These are phyloP conservation scores for Crepidotus variabilis DNA, from an alignment of 768 basidiomycete species.

Conservation along the genomic window DNA sequence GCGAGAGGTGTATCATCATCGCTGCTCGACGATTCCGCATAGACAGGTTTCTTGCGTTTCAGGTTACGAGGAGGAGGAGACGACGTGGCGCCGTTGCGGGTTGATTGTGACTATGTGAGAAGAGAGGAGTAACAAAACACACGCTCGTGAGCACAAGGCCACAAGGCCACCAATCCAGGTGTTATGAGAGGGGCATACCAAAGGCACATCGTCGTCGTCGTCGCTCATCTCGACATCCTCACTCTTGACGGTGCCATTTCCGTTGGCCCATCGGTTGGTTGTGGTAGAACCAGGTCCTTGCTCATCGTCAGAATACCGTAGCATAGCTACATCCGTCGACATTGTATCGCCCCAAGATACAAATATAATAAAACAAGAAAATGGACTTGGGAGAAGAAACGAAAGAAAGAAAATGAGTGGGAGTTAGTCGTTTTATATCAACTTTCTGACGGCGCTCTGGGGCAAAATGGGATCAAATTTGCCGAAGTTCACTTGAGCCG, in stretches of 20 bases:
- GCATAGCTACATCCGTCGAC: conserved; percentile 39
- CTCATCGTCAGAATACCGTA: conserved; percentile 56
- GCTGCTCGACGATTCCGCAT: conserved; percentile 59
- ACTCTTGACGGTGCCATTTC: conserved; percentile 37
- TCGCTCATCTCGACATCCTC: conserved; percentile 56
- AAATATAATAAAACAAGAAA: conserved; percentile 8
- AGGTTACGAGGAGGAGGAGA: conserved; percentile 29
- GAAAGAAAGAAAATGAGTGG: conserved; percentile 1
- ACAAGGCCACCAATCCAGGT: neutral
- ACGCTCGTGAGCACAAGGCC: neutral
- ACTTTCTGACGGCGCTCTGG: conserved; percentile 24
- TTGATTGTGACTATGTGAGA: conserved; percentile 49
- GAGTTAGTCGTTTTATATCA: conserved; percentile 10
- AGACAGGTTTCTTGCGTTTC: conserved; percentile 61
- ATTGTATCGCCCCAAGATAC: conserved; percentile 9
- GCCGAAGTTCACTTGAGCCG: conserved; percentile 40
- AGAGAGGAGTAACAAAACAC: conserved; percentile 10
- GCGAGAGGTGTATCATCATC: conserved; percentile 73
- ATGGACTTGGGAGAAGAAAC: neutral
- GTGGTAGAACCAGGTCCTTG: conserved; percentile 34
- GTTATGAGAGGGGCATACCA: conserved; percentile 41
- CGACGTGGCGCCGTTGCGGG: conserved; percentile 42
- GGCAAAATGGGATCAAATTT: conserved; percentile 33
- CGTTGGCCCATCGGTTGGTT: conserved; percentile 27
- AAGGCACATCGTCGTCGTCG: conserved; percentile 67